A percentile compares a stretch with the other conserved stretches of the same genome.
Evolutionary conservation across 257 asterid genomes (phyloP).

Genomic region (Nicotiana undulata): DNA sequence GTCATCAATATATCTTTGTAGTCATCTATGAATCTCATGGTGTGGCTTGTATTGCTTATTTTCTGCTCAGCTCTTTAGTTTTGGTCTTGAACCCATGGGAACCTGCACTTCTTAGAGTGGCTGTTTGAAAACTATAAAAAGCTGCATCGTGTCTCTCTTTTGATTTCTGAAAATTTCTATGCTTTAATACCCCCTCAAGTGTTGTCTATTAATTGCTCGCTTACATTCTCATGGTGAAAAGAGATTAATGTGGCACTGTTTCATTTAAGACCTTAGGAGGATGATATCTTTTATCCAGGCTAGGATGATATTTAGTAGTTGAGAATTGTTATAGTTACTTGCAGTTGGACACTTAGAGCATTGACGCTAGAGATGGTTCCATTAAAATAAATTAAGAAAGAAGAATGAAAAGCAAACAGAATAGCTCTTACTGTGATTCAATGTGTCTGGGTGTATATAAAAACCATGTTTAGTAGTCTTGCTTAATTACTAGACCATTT

Average conservation of each 20-base stretch:
- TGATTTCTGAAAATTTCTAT: not conserved
- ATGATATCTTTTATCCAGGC: not conserved
- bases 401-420: not conserved
- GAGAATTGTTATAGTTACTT: not conserved
- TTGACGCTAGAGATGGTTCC: not conserved
- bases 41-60: not conserved
- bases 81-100: not conserved
- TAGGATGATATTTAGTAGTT: not conserved
- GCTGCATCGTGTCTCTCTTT: not conserved
- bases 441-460: not conserved
- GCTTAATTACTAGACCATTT: not conserved
- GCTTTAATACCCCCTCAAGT: not conserved
- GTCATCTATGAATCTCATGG: not conserved
- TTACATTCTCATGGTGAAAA: not conserved
- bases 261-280: not conserved
- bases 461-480: not conserved
- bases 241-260: not conserved
- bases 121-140: not conserved
- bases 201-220: not conserved
- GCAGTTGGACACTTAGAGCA: not conserved
- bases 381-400: not conserved
- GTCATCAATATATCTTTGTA: not conserved
- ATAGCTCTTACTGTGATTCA: not conserved
- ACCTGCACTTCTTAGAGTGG: not conserved
- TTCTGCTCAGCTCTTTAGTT: not conserved